phyloP scores from a whole-genome alignment of 2,329 filamentous ascomycete genomes.

The Periconia sp. region DNA sequence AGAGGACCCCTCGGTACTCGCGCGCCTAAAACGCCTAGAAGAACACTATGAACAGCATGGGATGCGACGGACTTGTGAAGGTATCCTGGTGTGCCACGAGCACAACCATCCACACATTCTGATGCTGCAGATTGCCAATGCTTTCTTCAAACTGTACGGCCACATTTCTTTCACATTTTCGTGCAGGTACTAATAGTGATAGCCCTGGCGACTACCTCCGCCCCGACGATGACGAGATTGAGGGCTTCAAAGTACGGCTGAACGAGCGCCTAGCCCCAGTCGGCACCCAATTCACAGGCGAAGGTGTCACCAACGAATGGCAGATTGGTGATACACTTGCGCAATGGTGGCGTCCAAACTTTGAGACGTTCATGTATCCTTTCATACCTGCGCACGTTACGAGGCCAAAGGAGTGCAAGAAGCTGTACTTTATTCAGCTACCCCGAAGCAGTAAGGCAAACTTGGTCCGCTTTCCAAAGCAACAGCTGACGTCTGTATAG shows the following conservation, averaged over 20 bases:
- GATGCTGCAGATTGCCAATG: slow-evolving; percentile 99
- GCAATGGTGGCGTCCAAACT: slow-evolving; percentile 98
- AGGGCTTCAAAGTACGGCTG: slow-evolving; percentile 90
- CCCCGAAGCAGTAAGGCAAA: slow-evolving; percentile 77
- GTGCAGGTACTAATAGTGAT: not conserved
- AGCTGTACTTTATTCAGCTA: slow-evolving; percentile 95
- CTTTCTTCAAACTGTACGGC: slow-evolving; percentile 88
- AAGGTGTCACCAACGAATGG: slow-evolving; percentile 92
- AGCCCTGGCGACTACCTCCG: slow-evolving; percentile 90
- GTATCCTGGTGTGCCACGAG: slow-evolving; percentile 95
- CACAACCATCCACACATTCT: slow-evolving; percentile 98
- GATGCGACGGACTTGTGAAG: slow-evolving; percentile 97
- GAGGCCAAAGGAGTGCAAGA: slow-evolving; percentile 97
- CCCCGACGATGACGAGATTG: slow-evolving; percentile 85
- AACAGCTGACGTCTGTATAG: slow-evolving; percentile 49
- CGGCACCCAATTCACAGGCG: slow-evolving; percentile 76
- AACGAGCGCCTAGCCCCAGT: slow-evolving; percentile 93
- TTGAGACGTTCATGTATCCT: slow-evolving; percentile 99
- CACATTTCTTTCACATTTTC: slow-evolving; percentile 5
- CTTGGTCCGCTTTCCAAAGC: slow-evolving; percentile 6
- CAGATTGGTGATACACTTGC: slow-evolving; percentile 91
- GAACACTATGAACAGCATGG: slow-evolving; percentile 91
- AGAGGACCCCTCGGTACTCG: slow-evolving; percentile 93
- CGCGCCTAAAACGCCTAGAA: slow-evolving; percentile 89
- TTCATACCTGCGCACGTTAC: slow-evolving; percentile 96